Evolutionary conservation across 148 eudicot genomes (phyloP), one percentile per base, ranked within the genome.

Genomic region (Beta vulgaris): DNA sequence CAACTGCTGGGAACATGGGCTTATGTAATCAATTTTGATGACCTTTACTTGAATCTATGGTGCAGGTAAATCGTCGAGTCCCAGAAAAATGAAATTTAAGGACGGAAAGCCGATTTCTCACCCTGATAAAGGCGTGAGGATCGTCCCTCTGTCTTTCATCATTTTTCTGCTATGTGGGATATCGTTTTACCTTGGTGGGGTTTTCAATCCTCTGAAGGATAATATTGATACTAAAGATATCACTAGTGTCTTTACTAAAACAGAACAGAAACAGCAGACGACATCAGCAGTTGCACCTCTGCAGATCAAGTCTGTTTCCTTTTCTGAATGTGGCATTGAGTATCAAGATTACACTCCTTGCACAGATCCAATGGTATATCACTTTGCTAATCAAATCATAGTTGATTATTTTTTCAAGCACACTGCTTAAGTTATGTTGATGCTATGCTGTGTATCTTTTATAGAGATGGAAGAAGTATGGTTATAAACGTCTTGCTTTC

Each of bases 331-430:
- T 81, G 76, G 86, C 46, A 31, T 73, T 64, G 90, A 86, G 25
- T 86, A 78, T 72, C 96, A 90, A 78, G 99, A 95, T 67, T 89
- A 86, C 82, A 95, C 99, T 26, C 99, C 99, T 2, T 95, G 99
- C 89, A 92, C 99, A 3, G 99, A 95, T 85, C 99, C 99, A 12
- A 88, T 69, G 89, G 99, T 95, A 83, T 32, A 37, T 6, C 0
- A 39, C 46, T 61, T 23, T 61, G 26, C 64, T 60, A 31, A 59
- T 14, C 21, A 23, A 64, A 75, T 75, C 15, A 59, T 28, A 28
- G 19, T 16, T 18, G 2, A 6, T 34, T 61, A 21, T 9, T 19
- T 36, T 7, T 26, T 8, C 3, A 58, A 39, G 28, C 6, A 37
- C 18, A 65, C 7, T 35, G 25, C 26, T 63, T 8, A 36, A 63